A percentile compares a stretch with the other conserved stretches of the same genome.
phyloP scores from a whole-genome alignment of 306 rosid genomes.

The Gillenia trifoliata region DNA sequence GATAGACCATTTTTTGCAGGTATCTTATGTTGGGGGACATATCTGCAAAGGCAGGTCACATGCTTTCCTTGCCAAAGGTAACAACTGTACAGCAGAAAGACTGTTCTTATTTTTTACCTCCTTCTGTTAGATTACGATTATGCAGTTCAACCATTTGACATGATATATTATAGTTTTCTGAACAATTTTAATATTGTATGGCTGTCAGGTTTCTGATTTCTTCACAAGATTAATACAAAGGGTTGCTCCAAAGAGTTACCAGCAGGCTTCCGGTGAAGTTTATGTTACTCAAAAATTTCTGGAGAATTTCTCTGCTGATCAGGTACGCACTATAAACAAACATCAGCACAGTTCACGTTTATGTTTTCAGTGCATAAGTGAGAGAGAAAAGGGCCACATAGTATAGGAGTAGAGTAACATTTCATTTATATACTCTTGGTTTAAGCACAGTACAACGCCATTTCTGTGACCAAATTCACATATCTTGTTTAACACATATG shows the following conservation, averaged over 20 bases:
- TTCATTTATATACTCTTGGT: not conserved
- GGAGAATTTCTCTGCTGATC: slow-evolving; percentile 89
- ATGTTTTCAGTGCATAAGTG: not conserved
- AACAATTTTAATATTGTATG: not conserved
- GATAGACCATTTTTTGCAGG: slow-evolving; percentile 38
- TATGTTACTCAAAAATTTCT: slow-evolving; percentile 79
- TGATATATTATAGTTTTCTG: not conserved
- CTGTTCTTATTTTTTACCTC: not conserved
- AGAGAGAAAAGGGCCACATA: not conserved
- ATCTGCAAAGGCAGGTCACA: slow-evolving; percentile 81
- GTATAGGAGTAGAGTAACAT: not conserved
- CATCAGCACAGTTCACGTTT: not conserved
- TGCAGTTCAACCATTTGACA: not conserved
- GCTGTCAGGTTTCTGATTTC: slow-evolving; percentile 73
- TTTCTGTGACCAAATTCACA: not conserved
- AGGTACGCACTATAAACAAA: slow-evolving; percentile 40
- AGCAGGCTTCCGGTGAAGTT: slow-evolving; percentile 84
- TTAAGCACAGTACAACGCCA: not conserved
- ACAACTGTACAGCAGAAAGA: not conserved
- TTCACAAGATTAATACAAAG: slow-evolving; percentile 87
- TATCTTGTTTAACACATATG: slow-evolving; percentile 1
- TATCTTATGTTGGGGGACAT: slow-evolving; percentile 81
- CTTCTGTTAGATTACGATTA: not conserved
- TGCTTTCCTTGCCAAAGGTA: slow-evolving; percentile 88
- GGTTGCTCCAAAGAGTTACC: slow-evolving; percentile 97